Conservation (phyloP, 345 rosid species). For the Acer saccharum region DNA sequence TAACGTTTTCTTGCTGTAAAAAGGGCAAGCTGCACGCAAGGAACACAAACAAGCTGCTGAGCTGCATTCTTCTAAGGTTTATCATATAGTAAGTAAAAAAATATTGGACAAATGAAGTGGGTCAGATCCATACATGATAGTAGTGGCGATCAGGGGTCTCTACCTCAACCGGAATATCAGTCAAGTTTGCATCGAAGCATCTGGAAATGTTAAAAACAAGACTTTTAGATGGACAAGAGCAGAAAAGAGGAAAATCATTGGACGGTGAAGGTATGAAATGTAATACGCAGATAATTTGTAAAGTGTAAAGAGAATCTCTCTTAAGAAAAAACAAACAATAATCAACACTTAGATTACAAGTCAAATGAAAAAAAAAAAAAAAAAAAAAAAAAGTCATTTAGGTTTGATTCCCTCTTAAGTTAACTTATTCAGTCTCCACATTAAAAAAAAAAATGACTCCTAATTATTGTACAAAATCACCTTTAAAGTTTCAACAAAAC, state of each 20-base stretch:
- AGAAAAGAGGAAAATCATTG: not conserved
- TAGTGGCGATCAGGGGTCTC: slow-evolving; percentile 85
- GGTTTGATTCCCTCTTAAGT: too few species aligned
- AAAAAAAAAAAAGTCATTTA: too few species aligned
- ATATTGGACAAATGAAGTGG: not conserved
- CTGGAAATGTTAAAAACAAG: slow-evolving; percentile 32
- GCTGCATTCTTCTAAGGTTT: not conserved
- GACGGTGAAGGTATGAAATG: not conserved
- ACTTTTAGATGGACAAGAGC: slow-evolving; percentile 1
- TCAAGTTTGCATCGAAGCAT: slow-evolving; percentile 83
- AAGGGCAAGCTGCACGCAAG: slow-evolving; percentile 74
- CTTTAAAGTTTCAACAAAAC: too few species aligned
- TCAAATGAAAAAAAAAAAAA: too few species aligned
- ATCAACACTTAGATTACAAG: too few species aligned
- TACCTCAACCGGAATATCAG: slow-evolving; percentile 88
- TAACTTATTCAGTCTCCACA: too few species aligned
- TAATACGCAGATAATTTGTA: too few species aligned
- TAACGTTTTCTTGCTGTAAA: slow-evolving; percentile 74
- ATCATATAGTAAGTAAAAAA: not conserved
- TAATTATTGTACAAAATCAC: too few species aligned
- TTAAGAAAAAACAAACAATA: too few species aligned
- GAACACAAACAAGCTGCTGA: not conserved
- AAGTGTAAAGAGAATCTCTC: too few species aligned
- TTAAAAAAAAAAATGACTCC: too few species aligned
- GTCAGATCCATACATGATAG: slow-evolving; percentile 66